These are phyloP conservation scores for Naganishia onofrii DNA, from an alignment of 768 basidiomycete genomes.

Conservation along the genomic window DNA sequence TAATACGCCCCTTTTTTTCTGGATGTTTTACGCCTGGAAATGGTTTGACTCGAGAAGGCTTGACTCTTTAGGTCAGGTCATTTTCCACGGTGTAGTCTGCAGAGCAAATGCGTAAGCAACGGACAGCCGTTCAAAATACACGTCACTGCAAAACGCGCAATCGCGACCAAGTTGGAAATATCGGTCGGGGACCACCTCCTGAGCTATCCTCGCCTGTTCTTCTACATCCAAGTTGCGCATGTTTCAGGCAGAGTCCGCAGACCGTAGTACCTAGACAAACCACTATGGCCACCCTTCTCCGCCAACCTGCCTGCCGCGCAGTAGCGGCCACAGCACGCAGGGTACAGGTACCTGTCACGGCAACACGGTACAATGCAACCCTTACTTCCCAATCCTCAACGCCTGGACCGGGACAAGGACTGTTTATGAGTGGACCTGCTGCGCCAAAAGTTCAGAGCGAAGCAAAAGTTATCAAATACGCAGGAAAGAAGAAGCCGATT, in stretches of 20 bases:
- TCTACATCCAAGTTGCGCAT: neutral
- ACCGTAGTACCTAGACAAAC: neutral
- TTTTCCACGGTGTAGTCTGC: no score
- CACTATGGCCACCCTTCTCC: constrained; percentile 15
- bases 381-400: constrained; percentile 1
- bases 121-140: no score
- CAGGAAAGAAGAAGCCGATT: constrained; percentile 48
- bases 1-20: no score
- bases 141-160: neutral
- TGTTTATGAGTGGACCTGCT: constrained; percentile 35
- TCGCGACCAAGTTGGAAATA: neutral
- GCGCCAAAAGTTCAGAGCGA: constrained; percentile 33
- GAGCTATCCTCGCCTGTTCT: neutral
- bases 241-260: neutral
- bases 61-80: no score
- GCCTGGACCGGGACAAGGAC: neutral
- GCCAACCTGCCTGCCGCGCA: neutral
- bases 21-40: no score
- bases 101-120: no score
- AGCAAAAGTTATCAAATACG: constrained; percentile 42
- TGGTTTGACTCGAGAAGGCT: no score
- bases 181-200: neutral
- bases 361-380: constrained; percentile 11
- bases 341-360: neutral
- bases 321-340: constrained; percentile 1